A percentile compares a stretch with the other conserved stretches of the same genome.
phyloP scores from a whole-genome alignment of 176 grass and related monocot genomes.

The Panicum miliaceum region DNA sequence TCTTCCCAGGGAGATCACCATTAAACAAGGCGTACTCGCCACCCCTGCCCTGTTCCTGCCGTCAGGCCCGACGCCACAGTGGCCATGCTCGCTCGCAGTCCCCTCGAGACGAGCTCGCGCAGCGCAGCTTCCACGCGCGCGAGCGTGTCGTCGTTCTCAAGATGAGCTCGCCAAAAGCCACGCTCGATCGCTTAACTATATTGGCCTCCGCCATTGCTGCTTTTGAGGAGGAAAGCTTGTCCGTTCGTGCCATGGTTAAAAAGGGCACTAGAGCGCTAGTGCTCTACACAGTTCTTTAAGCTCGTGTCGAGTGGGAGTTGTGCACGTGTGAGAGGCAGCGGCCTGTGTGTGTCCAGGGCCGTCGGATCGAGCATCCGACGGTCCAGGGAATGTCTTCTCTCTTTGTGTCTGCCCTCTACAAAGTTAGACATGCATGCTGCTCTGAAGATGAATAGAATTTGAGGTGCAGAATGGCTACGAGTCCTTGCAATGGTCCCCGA shows the following conservation, averaged over 20 bases:
- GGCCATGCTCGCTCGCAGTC: slow-evolving; percentile 29
- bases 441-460: background rate
- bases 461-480: background rate
- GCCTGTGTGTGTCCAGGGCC: background rate
- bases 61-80: slow-evolving; percentile 26
- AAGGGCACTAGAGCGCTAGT: background rate
- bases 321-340: slow-evolving; percentile 4
- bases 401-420: background rate
- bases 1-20: background rate
- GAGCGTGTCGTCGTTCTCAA: slow-evolving; percentile 40
- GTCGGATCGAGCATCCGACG: slow-evolving; percentile 22
- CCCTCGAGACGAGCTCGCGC: slow-evolving; percentile 46
- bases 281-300: background rate
- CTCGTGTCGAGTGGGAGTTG: background rate
- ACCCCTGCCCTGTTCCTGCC: slow-evolving; percentile 22
- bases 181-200: slow-evolving; percentile 46
- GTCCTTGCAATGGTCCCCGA: background rate
- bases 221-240: slow-evolving; percentile 57
- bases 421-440: background rate
- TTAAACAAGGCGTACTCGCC: slow-evolving; percentile 44
- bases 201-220: slow-evolving; percentile 39
- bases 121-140: slow-evolving; percentile 34
- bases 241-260: slow-evolving; percentile 43
- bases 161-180: background rate
- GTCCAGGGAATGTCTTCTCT: background rate